Conservation (phyloP, 306 rosid species). For the Clitoria ternatea region DNA sequence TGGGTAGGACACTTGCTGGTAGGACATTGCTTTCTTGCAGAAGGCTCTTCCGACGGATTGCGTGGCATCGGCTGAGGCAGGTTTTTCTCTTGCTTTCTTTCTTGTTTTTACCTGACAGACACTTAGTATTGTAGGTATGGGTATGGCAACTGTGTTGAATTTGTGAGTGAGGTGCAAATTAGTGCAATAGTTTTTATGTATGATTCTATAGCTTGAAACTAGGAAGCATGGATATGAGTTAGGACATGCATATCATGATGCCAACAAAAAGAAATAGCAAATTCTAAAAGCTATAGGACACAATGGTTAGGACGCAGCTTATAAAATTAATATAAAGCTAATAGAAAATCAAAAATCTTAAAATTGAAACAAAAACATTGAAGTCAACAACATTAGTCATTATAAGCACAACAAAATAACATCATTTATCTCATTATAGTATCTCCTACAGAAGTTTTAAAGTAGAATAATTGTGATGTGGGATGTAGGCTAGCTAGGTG, state of each 20-base stretch:
- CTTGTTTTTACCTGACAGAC: conserved; percentile 19
- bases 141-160: conserved; percentile 21
- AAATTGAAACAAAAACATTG: neutral
- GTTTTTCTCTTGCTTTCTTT: conserved; percentile 61
- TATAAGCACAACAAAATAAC: neutral
- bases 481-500: neutral
- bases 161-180: conserved; percentile 6
- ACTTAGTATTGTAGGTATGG: too few relatives aligned
- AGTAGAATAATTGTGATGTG: neutral
- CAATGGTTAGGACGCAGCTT: neutral
- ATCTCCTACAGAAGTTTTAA: neutral
- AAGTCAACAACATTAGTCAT: neutral
- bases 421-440: neutral
- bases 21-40: conserved; percentile 90
- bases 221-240: neutral
- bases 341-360: neutral
- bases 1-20: conserved; percentile 93
- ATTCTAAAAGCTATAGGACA: neutral
- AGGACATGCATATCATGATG: neutral
- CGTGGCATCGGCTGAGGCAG: conserved; percentile 99
- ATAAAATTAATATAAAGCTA: neutral
- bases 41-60: conserved; percentile 67
- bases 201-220: neutral
- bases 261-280: neutral
- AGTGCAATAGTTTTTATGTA: conserved; percentile 13